Evolutionary conservation across 139 green algal genomes (phyloP), one percentile per base, ranked within the genome.

Genomic region (Protoeuglena noctilucae): DNA sequence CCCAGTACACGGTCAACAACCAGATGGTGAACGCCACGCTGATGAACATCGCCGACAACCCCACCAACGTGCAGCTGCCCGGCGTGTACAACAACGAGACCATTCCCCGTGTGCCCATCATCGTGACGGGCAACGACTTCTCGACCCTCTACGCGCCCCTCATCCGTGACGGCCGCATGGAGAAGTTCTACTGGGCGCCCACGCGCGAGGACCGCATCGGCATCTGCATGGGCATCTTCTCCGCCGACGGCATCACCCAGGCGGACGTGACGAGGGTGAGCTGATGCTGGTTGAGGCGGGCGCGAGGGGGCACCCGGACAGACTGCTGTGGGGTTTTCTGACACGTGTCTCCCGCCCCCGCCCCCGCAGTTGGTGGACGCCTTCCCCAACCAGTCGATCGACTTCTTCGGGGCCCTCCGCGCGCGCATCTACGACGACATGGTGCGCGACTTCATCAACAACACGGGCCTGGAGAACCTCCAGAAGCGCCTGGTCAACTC

Each of bases 1-100:
- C 91, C 19, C 91, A 99, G 82, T 97, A 97, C 89, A 99, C 91
- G 26, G 92, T 99, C 19, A 99, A 99, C 91, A 99, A 97, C 84
- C 91, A 95, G 74, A 72, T 80, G 72, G 89, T 96, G 29, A 97
- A 97, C 74, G 91, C 89, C 72, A 99, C 92, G 3, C 85, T 99
- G 5, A 99, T 99, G 92, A 98, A 98, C 88, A 97, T 99, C 64
- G 89, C 89, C 30, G 92, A 99, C 59, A 93, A 86, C 78, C 92
- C 92, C 51, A 99, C 89, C 69, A 97, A 99, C 76, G 91, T 98
- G 61, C 89, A 97, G 84, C 76, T 96, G 58, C 89, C 91, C 22
- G 89, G 88, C 50, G 79, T 93, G 51, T 93, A 89, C 77, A 88
- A 86, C 65, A 80, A 82, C 53, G 82, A 94, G 76, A 67, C 85